Evolutionary conservation across 352 stramenopile species (phyloP), one percentile per base, ranked within the genome.

Genomic region (Globisporangium splendens): DNA sequence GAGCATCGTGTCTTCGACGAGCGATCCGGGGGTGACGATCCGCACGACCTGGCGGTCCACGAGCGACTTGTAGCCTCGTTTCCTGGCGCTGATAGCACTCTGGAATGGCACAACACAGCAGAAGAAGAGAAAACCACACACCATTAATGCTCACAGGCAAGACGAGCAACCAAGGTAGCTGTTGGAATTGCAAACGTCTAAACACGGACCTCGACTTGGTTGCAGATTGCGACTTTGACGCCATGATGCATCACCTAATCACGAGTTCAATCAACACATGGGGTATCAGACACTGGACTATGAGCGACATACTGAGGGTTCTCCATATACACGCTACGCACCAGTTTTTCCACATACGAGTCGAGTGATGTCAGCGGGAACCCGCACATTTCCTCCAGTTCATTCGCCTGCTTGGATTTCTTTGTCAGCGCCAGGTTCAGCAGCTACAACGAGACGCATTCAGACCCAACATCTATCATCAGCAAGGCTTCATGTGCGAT

Each of bases 211-310:
- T 93, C 81, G 8, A 88, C 67, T 70, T 93, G 83, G 59, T 91
- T 91, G 56, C 83, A 93, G 46, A 93, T 86, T 1, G 83, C 83
- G n/a, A 93, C 80, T 62, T 91, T 93, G 1, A 89, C 69, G 8
- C 83, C 83, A 57, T 93, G 83, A 57, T 93, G 83, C 73, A 89
- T 91, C 43, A 91, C 79, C 79, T 89, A 43, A 6, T 17, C 10
- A 43, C 3, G 10, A 10, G 11, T 17, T 17, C 10, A 10, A 8
- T 17, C 38, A 8, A n/a, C n/a, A n/a, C n/a, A n/a, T n/a, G n/a
- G n/a, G 24, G 24, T 31, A 31, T 31, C 38, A 43, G 10, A 50
- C n/a, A 54, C 18, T 14, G 12, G 15, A 14, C n/a, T 35, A 58
- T 43, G 38, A 11, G 8, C 2, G 42, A 15, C 35, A 50, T 11